These are phyloP conservation scores for Monilinia fructigena DNA, from an alignment of 2,329 filamentous ascomycete species.

Conservation along the genomic window DNA sequence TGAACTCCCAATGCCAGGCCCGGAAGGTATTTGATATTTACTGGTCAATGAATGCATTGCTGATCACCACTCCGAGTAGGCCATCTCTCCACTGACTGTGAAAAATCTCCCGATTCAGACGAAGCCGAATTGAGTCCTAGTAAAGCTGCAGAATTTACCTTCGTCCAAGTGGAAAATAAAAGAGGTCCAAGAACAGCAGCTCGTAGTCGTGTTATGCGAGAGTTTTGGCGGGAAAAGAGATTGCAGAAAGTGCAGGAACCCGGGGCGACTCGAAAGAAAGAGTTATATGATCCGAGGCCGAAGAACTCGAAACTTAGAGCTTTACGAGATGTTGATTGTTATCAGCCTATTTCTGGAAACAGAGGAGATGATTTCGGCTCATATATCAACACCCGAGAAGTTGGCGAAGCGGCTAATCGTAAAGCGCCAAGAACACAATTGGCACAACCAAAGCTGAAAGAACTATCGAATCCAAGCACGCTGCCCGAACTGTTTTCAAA, in stretches of 20 bases:
- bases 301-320: not conserved
- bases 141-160: not conserved
- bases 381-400: not conserved
- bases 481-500: too few species aligned
- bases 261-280: not conserved
- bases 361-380: not conserved
- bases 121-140: not conserved
- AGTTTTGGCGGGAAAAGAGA: slow-evolving; percentile 15
- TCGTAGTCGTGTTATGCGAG: slow-evolving; percentile 17
- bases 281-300: not conserved
- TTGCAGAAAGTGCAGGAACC: not conserved
- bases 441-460: not conserved
- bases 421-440: not conserved
- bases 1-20: not conserved
- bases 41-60: not conserved
- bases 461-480: not conserved
- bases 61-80: not conserved
- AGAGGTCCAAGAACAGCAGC: slow-evolving; percentile 2
- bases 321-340: not conserved
- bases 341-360: not conserved
- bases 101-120: too few species aligned
- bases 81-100: not conserved
- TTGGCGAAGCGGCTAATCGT: not conserved
- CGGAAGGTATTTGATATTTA: not conserved
- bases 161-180: slow-evolving; percentile 6